Evolutionary conservation across 2,329 filamentous ascomycete genomes (phyloP), one percentile per base, ranked within the genome.

Genomic region (Monilinia aucupariae): DNA sequence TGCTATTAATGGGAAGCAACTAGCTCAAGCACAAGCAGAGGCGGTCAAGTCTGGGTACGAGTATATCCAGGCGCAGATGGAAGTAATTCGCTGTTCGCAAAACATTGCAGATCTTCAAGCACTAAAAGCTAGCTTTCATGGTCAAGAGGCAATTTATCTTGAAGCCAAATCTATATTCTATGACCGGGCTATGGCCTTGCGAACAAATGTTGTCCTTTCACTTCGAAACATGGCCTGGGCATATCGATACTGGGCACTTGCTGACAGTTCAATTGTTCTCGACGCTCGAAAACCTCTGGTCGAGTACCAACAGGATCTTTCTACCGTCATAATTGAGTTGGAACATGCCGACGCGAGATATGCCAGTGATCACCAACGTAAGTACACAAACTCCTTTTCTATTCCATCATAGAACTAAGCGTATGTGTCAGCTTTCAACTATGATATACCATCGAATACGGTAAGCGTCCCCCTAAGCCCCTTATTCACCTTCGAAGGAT

Each of bases 1-100:
- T 37, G 55, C 55, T n/a, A 59, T 59, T 7, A 59, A 59, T 50
- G 55, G 55, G 4, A 59, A 59, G 25, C 55, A 59, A 30, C 34
- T 59, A 20, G 55, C 55, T 2, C 55, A 59, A 37, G 55, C 55
- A 48, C 55, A 59, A 37, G 55, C 55, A 49, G 55, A 59, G 27
- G 32, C 43, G 12, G 32, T 59, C 7, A 59, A 59, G 10, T 34
- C 55, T 20, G 43, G 55, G 10, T 37, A 59, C 34, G 41, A 59
- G 7, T 59, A 59, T 27, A 32, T 59, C 15, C 45, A 59, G 41
- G n/a, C 55, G 9, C 55, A 49, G 32, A 59, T 59, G 55, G 55
- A 59, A 50, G 55, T 59, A 2, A 49, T 59, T 27, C 43, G 41
- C 8, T 34, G 30, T 49, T n/a, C 41, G 2, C 43, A 59, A 27